Conservation (phyloP, 2,329 filamentous ascomycete genomes). For the Sporothrix brunneoviolacea region DNA sequence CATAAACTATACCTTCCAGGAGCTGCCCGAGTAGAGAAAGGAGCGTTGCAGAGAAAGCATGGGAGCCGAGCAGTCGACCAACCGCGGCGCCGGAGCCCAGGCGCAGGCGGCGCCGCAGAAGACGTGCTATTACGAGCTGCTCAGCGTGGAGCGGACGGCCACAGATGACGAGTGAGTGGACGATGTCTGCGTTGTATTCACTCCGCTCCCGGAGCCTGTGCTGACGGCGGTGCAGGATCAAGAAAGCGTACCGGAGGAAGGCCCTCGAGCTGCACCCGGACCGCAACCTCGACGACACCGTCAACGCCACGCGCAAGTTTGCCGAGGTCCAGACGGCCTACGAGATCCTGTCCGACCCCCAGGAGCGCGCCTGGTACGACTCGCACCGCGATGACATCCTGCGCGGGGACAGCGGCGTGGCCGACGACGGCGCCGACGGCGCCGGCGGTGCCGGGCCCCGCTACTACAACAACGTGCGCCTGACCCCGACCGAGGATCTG, state of each 20-base stretch:
- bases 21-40: too few species aligned
- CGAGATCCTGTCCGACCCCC: conserved; percentile 89
- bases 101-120: conserved; percentile 38
- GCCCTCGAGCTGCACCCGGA: conserved; percentile 93
- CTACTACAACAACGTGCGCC: conserved; percentile 56
- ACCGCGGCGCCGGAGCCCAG: conserved; percentile 22
- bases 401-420: conserved; percentile 48
- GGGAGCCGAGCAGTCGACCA: conserved; percentile 52
- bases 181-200: background rate
- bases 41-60: conserved; percentile 26
- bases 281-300: conserved; percentile 80
- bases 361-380: conserved; percentile 97
- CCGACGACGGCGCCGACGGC: conserved; percentile 28
- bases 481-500: conserved; percentile 78
- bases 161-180: conserved; percentile 66
- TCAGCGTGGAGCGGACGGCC: conserved; percentile 65
- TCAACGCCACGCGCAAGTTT: conserved; percentile 74
- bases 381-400: conserved; percentile 84
- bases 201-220: background rate
- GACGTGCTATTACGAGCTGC: conserved; percentile 79
- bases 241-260: conserved; percentile 85
- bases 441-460: conserved; percentile 31
- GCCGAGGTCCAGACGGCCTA: conserved; percentile 91
- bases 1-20: too few species aligned
- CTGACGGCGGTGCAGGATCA: conserved; percentile 55